Base-by-base conservation (phyloP, 768 basidiomycete genomes). In the Boletus rubroflammeus region DNA sequence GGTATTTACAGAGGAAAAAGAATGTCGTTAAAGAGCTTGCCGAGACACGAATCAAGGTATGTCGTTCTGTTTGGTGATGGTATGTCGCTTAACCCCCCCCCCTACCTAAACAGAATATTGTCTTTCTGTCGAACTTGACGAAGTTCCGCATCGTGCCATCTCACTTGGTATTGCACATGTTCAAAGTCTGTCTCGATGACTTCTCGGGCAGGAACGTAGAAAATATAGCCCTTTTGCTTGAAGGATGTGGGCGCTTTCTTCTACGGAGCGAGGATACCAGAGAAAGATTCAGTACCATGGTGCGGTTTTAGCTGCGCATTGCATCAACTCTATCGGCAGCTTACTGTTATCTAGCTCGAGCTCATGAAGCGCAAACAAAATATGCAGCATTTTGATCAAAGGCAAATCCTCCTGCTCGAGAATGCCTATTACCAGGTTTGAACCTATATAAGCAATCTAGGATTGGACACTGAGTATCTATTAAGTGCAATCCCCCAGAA, bases 141-240 rank as follows among this genome's bases (percentile, higher is more conserved):
- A 99, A 99, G 72, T 98, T 98, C 71, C 78, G 81, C 36, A 84
- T 98, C 21, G 90, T 98, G 8, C 94, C 93, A 28, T 75, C 86
- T 4, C 94, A 98, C 68, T 77, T 96, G 52, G 93, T 98, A 63
- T 75, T 99, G 44, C 95, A 98, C 68, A 88, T 93, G 62, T 90
- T 96, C 77, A 98, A 98, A 81, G 93, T 96, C 47, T 96, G 92
- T 71, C 75, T 98, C 63, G 96, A 98, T 67, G 96, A 98, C 67
- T 93, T 99, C 64, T 86, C 87, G 2, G 91, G 90, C 2, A 84
- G 85, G 19, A 99, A 98, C 64, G 81, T 99, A 34, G 97, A 98
- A 67, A 98, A 93, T 62, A 79, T 97, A 17, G 90, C 96, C 14
- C 79, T 94, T 54, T 75, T 98, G 11, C 74, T 99, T 50, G 97